Percentiles rank a stretch among this genome's conserved stretches.
Conservation (phyloP, 306 rosid genomes). For the Glycine tomentella region DNA sequence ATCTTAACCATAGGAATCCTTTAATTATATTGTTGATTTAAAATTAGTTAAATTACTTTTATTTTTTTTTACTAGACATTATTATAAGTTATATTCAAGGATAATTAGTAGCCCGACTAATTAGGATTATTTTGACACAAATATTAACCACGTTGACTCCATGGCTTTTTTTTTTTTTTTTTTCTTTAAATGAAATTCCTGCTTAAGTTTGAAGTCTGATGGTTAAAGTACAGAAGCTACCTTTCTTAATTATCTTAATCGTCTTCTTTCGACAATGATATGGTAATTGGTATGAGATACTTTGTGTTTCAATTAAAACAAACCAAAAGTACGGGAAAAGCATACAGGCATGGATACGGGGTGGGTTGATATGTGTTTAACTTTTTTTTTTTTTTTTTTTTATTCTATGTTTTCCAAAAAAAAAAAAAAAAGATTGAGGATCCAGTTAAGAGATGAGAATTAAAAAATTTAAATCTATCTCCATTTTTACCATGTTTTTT, state of each 20-base stretch:
- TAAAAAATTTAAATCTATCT: no score
- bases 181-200: background rate
- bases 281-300: background rate
- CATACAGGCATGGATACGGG: background rate
- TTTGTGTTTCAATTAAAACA: background rate
- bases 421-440: no score
- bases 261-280: background rate
- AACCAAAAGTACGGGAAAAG: background rate
- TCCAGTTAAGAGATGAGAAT: background rate
- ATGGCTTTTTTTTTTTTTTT: background rate
- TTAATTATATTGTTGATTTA: background rate
- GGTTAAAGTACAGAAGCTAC: background rate
- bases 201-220: background rate
- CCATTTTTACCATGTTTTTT: no score
- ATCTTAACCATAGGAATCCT: no score
- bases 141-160: background rate
- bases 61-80: no score
- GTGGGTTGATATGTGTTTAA: no score
- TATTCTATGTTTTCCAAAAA: no score
- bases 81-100: background rate
- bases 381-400: no score
- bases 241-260: constrained; percentile 1
- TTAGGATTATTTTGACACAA: background rate
- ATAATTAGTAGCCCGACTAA: background rate
- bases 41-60: background rate